phyloP scores from a whole-genome alignment of 2,329 filamentous ascomycete genomes.

The Clarireedia paspali region DNA sequence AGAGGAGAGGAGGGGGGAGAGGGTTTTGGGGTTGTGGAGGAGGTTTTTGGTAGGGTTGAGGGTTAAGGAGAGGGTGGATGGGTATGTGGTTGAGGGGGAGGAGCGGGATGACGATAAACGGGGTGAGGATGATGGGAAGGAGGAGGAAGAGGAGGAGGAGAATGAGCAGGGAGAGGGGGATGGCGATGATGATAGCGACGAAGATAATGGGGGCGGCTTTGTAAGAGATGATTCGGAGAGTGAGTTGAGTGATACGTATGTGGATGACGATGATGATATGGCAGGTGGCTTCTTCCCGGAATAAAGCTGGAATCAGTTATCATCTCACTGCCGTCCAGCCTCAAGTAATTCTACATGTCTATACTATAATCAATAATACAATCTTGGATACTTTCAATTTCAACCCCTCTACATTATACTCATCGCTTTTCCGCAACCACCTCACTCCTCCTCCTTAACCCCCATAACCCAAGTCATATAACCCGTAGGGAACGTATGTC shows the following conservation, averaged over 20 bases:
- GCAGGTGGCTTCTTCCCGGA: slow-evolving; percentile 38
- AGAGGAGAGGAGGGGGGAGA: slow-evolving; percentile 52
- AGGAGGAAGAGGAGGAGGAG: slow-evolving; percentile 21
- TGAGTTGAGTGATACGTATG: slow-evolving; percentile 5
- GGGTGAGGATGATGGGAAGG: slow-evolving; percentile 43
- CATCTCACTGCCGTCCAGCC: too few species aligned
- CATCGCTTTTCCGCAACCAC: background rate
- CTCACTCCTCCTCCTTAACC: slow-evolving; percentile 9
- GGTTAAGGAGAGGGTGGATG: slow-evolving; percentile 26
- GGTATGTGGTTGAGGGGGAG: slow-evolving; percentile 23
- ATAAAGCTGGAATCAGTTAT: slow-evolving; percentile 12
- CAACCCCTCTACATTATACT: background rate
- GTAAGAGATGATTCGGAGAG: slow-evolving; percentile 51
- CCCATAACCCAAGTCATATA: slow-evolving; percentile 40
- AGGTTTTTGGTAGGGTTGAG: slow-evolving; percentile 71
- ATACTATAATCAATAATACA: too few species aligned
- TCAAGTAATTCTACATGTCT: too few species aligned
- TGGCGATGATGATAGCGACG: slow-evolving; percentile 47
- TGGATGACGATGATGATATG: slow-evolving; percentile 28
- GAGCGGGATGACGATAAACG: slow-evolving; percentile 47
- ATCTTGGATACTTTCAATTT: background rate
- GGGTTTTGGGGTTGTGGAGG: slow-evolving; percentile 62
- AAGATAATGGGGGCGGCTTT: slow-evolving; percentile 33
- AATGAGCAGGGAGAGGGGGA: slow-evolving; percentile 30
- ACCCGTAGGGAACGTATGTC: slow-evolving; percentile 41